These are phyloP conservation scores for Trichoderma sp. DNA, from an alignment of 2,329 filamentous ascomycete species.

Conservation along the genomic window DNA sequence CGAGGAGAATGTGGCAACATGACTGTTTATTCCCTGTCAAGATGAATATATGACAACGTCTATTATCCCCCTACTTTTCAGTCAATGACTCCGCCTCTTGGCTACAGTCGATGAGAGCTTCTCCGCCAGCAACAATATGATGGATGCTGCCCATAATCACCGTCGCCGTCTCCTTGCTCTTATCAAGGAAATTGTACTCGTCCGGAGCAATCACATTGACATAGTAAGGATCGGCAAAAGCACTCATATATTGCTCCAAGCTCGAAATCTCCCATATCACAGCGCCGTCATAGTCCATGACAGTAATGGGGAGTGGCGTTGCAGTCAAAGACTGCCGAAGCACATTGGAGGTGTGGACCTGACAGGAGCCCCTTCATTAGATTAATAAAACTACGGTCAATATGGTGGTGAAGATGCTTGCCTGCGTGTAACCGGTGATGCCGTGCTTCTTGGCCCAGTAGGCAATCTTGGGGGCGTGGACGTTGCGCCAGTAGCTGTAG, in stretches of 20 bases:
- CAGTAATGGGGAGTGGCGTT: conserved; percentile 2
- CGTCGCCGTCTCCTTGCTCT: conserved; percentile 20
- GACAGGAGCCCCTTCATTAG: neutral
- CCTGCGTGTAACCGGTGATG: conserved; percentile 24
- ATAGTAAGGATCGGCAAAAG: conserved; percentile 24
- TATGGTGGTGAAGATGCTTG: neutral
- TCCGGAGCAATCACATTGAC: conserved; percentile 19
- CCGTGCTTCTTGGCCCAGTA: conserved; percentile 24
- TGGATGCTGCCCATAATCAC: conserved; percentile 20
- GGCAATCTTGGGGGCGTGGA: conserved; percentile 24
- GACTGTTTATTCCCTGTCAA: neutral
- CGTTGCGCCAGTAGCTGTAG: conserved; percentile 22
- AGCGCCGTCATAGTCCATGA: conserved; percentile 24
- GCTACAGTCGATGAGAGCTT: conserved; percentile 20
- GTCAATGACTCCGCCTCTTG: neutral
- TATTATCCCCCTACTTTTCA: neutral
- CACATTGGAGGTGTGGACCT: conserved; percentile 13
- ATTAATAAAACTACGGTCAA: too few relatives aligned
- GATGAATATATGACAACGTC: too few relatives aligned
- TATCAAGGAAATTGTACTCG: conserved; percentile 26
- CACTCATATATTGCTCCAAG: conserved; percentile 16
- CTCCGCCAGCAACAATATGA: conserved; percentile 6
- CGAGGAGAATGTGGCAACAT: too few relatives aligned
- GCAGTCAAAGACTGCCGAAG: conserved; percentile 3
- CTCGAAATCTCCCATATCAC: conserved; percentile 27